Evolutionary conservation across 2,329 filamentous ascomycete genomes (phyloP), one percentile per base, ranked within the genome.

Genomic region (Aspergillus costaricaensis): DNA sequence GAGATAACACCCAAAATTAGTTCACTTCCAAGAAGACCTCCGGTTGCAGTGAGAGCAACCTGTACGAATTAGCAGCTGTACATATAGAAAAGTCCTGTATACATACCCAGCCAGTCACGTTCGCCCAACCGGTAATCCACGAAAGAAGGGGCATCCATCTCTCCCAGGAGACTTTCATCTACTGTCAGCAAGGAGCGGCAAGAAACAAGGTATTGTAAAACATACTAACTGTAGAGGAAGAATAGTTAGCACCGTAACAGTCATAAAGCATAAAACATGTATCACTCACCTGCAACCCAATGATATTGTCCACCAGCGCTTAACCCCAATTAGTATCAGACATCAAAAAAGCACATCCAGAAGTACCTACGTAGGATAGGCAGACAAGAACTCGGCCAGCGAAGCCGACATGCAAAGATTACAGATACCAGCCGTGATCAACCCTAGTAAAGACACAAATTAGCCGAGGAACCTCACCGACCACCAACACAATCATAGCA

Each of bases 381-480:
- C 86, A 0, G 86, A 88, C 9, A 90, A 78, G 69, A 90, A 91
- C 72, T 91, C 89, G 51, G 88, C 88, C 27, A 91, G 80, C 4
- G 86, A 89, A 8, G 86, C 83, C 5, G 89, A 87, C 39, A 91
- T 81, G 66, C 86, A 89, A 9, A 91, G 70, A 67, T 91, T 91
- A 77, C 88, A 91, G 50, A 91, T 67, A 53, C 88, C 86, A 17
- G 85, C 85, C 9, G 84, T 82, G 3, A 85, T 70, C 27, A 89
- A 75, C 55, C 76, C 74, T 76, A 12, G 14, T 39, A 30, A 12
- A 17, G 12, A 5, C 44, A 54, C 63, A 12, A 30, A 15, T 32
- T 41, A 55, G 30, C 9, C n/a, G 3, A 2, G 10, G 1, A 23
- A 32, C 3, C 14, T 21, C 17, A 44, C n/a, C 15, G 15, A 19